A percentile compares a stretch with the other conserved stretches of the same genome.
These are phyloP conservation scores for Gnomoniopsis sp. DNA, from an alignment of 2,329 filamentous ascomycete genomes.

Conservation along the genomic window DNA sequence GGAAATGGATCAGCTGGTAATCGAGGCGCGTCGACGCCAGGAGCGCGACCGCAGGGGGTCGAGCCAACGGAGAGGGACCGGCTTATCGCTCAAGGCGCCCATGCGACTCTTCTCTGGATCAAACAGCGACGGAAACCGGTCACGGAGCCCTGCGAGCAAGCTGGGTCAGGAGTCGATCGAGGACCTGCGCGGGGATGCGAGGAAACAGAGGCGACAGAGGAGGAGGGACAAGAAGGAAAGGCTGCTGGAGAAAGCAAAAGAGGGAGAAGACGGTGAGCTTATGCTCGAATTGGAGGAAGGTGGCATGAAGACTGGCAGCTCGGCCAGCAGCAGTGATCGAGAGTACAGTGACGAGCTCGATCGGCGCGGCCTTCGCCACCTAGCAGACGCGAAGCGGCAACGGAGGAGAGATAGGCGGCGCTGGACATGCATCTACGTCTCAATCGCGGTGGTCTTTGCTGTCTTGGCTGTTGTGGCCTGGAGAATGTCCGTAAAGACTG, in stretches of 20 bases:
- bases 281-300: slow-evolving; percentile 93
- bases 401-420: slow-evolving; percentile 52
- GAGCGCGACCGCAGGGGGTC: slow-evolving; percentile 43
- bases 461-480: slow-evolving; percentile 55
- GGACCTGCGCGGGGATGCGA: slow-evolving; percentile 48
- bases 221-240: slow-evolving; percentile 51
- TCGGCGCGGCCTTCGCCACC: slow-evolving; percentile 47
- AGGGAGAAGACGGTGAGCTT: slow-evolving; percentile 69
- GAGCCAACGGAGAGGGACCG: slow-evolving; percentile 29
- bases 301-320: slow-evolving; percentile 63
- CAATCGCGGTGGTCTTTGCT: slow-evolving; percentile 51
- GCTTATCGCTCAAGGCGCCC: slow-evolving; percentile 48
- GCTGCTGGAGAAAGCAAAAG: slow-evolving; percentile 48
- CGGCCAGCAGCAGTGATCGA: slow-evolving; percentile 60
- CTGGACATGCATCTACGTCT: slow-evolving; percentile 50
- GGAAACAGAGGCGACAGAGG: slow-evolving; percentile 45
- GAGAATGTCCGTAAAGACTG: slow-evolving; percentile 51
- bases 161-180: slow-evolving; percentile 39
- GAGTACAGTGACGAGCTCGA: slow-evolving; percentile 58
- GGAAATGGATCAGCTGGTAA: slow-evolving; percentile 60
- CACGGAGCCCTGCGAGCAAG: slow-evolving; percentile 35
- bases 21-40: slow-evolving; percentile 44
- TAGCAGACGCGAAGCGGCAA: slow-evolving; percentile 43
- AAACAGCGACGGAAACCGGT: slow-evolving; percentile 33
- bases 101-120: slow-evolving; percentile 40